phyloP scores from a whole-genome alignment of 2,329 filamentous ascomycete species.

The Juglanconis sp. region DNA sequence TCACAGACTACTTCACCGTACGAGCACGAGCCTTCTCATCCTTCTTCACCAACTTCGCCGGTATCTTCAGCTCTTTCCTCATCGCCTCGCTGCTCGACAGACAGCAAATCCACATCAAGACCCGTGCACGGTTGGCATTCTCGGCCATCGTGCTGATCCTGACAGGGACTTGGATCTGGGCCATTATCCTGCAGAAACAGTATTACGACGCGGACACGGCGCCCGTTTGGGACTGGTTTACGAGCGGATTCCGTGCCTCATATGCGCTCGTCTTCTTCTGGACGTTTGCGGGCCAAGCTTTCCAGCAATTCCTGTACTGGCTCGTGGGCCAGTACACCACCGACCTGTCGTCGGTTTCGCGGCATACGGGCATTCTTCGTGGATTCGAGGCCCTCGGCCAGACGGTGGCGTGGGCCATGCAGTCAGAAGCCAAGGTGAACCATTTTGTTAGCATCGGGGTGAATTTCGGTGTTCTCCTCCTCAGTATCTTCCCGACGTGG shows the following conservation, averaged over 20 bases:
- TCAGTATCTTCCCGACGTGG: conserved; percentile 29
- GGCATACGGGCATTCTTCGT: conserved; percentile 29
- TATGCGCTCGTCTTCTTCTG: conserved; percentile 65
- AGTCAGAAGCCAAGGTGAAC: conserved; percentile 29
- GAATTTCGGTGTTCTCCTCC: conserved; percentile 29
- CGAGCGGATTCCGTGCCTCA: conserved; percentile 56
- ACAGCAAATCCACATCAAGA: conserved; percentile 28
- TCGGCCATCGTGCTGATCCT: conserved; percentile 24
- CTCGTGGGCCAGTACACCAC: conserved; percentile 31
- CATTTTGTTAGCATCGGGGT: conserved; percentile 31
- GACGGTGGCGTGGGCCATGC: conserved; percentile 33
- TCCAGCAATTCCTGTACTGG: conserved; percentile 32
- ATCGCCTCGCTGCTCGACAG: conserved; percentile 29
- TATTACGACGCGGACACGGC: conserved; percentile 25
- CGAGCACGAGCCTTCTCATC: conserved; percentile 31
- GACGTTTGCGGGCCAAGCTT: conserved; percentile 46
- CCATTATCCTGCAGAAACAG: conserved; percentile 27
- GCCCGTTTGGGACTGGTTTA: conserved; percentile 31
- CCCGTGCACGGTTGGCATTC: conserved; percentile 26
- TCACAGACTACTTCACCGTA: conserved; percentile 31
- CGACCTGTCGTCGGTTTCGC: conserved; percentile 28
- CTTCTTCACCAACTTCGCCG: conserved; percentile 34
- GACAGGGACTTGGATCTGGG: conserved; percentile 31
- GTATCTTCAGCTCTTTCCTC: conserved; percentile 24
- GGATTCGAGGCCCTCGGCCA: conserved; percentile 30